Evolutionary conservation across 352 stramenopile genomes (phyloP).

Genomic region (Phytophthora chlamydospora): DNA sequence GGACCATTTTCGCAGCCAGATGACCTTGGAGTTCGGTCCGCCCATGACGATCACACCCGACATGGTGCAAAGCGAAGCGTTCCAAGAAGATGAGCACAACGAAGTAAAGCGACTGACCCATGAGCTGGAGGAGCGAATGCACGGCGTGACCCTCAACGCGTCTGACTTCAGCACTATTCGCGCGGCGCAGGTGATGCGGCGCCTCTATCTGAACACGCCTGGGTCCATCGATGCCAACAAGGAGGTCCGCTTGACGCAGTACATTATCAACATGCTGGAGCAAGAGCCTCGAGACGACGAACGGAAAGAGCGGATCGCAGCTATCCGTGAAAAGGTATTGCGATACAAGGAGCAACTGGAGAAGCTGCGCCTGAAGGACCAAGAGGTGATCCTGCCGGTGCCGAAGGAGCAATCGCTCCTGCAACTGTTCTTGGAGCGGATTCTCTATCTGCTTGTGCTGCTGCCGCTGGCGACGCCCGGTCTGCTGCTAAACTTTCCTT

Average conservation of each 20-base stretch:
- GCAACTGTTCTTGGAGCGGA: conserved; percentile 68
- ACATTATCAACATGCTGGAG: conserved; percentile 82
- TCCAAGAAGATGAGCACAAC: conserved; percentile 44
- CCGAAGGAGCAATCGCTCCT: conserved; percentile 59
- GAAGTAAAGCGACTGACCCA: conserved; percentile 57
- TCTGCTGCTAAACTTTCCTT: conserved; percentile 75
- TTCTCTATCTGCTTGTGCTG: conserved; percentile 71
- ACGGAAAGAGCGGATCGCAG: conserved; percentile 43
- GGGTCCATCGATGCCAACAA: conserved; percentile 69
- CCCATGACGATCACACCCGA: conserved; percentile 54
- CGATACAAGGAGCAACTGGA: conserved; percentile 68
- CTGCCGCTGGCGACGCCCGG: conserved; percentile 69
- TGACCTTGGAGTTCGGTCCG: conserved; percentile 75
- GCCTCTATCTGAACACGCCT: conserved; percentile 68
- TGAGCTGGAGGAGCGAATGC: conserved; percentile 53
- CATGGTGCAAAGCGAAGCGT: conserved; percentile 54
- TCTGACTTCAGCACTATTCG: conserved; percentile 70
- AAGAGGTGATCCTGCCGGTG: conserved; percentile 61
- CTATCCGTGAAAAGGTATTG: conserved; percentile 56
- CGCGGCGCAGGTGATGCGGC: conserved; percentile 66
- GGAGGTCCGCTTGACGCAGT: conserved; percentile 76
- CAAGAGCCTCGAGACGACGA: conserved; percentile 41
- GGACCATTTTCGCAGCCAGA: conserved; percentile 75
- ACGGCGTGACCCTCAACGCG: conserved; percentile 59
- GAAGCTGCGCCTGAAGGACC: conserved; percentile 67